Conservation (phyloP, 2,329 filamentous ascomycete species). For the Fusarium bactridioides region DNA sequence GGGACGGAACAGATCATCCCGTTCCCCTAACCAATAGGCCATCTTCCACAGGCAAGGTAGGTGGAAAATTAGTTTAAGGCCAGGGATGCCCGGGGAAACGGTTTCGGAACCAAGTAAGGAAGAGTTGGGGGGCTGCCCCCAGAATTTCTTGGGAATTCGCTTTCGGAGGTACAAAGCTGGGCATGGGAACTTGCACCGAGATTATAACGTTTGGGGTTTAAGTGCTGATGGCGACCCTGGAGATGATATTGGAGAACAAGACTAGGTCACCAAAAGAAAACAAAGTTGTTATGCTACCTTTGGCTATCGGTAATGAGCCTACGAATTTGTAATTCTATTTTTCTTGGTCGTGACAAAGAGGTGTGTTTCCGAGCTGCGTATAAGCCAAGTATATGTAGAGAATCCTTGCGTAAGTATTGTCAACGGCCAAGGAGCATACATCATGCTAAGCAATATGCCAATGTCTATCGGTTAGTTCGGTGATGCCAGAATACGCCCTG, state of each 20-base stretch:
- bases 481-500: not conserved
- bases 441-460: not conserved
- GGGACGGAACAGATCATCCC: conserved; percentile 4
- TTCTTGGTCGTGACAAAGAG: not conserved
- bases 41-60: not conserved
- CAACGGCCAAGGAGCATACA: not conserved
- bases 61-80: not conserved
- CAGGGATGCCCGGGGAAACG: not conserved
- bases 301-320: not conserved
- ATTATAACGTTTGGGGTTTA: not conserved
- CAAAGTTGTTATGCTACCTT: not conserved
- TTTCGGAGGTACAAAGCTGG: not conserved
- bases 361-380: not conserved
- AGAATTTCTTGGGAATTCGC: not conserved
- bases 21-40: not conserved
- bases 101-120: not conserved
- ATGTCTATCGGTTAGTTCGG: conserved; percentile 3
- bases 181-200: not conserved
- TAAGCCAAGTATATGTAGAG: not conserved
- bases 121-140: not conserved
- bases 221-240: not conserved
- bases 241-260: not conserved
- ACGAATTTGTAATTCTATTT: not conserved
- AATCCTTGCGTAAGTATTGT: not conserved
- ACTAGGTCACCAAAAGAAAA: not conserved